Evolutionary conservation across 106 monocot species (phyloP), one percentile per base, ranked within the genome.

Genomic region (Hemerocallis citrina): DNA sequence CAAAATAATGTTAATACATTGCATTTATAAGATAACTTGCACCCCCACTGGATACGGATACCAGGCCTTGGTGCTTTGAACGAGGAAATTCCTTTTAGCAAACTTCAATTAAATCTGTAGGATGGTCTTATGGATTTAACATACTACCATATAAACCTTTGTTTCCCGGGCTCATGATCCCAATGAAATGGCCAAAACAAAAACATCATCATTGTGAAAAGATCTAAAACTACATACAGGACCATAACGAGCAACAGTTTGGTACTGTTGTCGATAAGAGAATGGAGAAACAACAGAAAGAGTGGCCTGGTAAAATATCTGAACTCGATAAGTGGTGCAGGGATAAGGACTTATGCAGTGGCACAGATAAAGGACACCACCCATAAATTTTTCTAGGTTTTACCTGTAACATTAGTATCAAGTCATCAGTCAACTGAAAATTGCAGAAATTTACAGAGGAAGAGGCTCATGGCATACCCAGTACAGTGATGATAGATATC

Each of bases 81-180:
- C n/a, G n/a, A n/a, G n/a, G n/a, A n/a, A n/a, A n/a, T n/a, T n/a
- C n/a, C n/a, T n/a, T n/a, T n/a, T n/a, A n/a, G n/a, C n/a, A n/a
- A n/a, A n/a, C n/a, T n/a, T n/a, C n/a, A n/a, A n/a, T n/a, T n/a
- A n/a, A n/a, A n/a, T n/a, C n/a, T n/a, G n/a, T n/a, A n/a, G n/a
- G n/a, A n/a, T n/a, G n/a, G n/a, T n/a, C n/a, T n/a, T n/a, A n/a
- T n/a, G 13, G 40, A 7, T 41, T 13, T 49, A 16, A 15, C 16
- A 10, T 36, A 75, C 64, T 88, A 98, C 96, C 96, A 98, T 43
- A 98, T 84, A 76, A 98, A 98, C 60, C 96, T 86, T 52, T 98
- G 96, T 1, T 47, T 73, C 6, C 91, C 91, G 52, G 75, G 77
- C 58, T 98, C 79, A 66, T 91, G 84, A 64, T 74, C 66, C 96